Base-by-base conservation (phyloP, 2,329 filamentous ascomycete species). In the Colletotrichum salicis region DNA sequence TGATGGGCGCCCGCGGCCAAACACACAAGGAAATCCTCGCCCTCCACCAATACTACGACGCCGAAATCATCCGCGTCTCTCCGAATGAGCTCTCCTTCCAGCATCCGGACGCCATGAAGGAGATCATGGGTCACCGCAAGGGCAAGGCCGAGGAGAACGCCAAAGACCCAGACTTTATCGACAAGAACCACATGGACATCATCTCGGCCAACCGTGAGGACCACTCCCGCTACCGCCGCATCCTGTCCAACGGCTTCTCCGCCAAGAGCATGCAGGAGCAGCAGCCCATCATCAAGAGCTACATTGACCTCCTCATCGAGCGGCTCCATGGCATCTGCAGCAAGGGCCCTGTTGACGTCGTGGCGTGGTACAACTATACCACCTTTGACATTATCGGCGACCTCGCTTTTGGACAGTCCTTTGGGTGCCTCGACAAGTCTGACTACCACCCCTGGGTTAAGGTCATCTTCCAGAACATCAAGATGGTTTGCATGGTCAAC, bases 61-160 rank as follows among this genome's bases (percentile, higher is more conserved):
- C 55, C 15, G 73, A 76, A 27, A 77, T 85, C 1, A 78, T 87
- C 19, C 82, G 85, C 5, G 74, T 83, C 10, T 78, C 76, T 0
- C 84, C 85, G 0, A 79, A 81, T 35, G 76, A 80, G 41, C 79
- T 87, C 7, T 80, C 81, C 4, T 85, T 84, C 69, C 80, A 78
- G 27, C 77, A 78, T 5, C 57, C 77, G 1, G 64, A 76, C 15
- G 80, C 80, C 3, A 84, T 80, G 81, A 81, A 80, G 66, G 82
- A 84, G 7, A 85, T 86, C 27, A 84, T 84, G 70, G 81, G 80
- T 45, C 67, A 66, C 31, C 70, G 70, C 52, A 52, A 52, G 55
- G 70, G 45, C 24, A 33, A 27, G n/a, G 8, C 13, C 48, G 56
- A 58, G n/a, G 65, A 70, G 61, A 72, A 72, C 66, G 60, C 31